phyloP scores from a whole-genome alignment of 495 filamentous ascomycete species.

The Hyaloscypha bicolor region DNA sequence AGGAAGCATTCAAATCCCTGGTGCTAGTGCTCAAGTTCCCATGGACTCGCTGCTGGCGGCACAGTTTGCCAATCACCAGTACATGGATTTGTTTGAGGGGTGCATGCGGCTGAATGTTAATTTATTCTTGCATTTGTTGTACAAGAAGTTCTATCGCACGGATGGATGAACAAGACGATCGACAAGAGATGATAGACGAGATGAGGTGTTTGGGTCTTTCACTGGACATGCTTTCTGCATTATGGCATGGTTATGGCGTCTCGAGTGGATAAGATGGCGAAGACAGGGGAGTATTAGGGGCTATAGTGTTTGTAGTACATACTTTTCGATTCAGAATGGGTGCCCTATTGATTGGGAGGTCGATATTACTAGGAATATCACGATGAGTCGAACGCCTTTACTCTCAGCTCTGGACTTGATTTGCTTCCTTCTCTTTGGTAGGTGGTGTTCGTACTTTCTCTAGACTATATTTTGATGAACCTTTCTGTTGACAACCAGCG shows the following conservation, averaged over 20 bases:
- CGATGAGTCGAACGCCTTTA: slow-evolving; percentile 20
- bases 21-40: slow-evolving; percentile 85
- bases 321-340: slow-evolving; percentile 26
- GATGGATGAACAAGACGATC: slow-evolving; percentile 43
- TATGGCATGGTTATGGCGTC: slow-evolving; percentile 31
- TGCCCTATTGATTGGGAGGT: neutral
- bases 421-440: neutral
- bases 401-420: neutral
- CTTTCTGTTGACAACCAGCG: neutral
- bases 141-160: slow-evolving; percentile 95
- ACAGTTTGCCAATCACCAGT: slow-evolving; percentile 95
- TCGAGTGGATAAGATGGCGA: slow-evolving; percentile 11
- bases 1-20: slow-evolving; percentile 94
- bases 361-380: slow-evolving; percentile 21
- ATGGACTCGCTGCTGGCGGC: slow-evolving; percentile 94
- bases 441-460: neutral
- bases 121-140: slow-evolving; percentile 89
- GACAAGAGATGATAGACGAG: slow-evolving; percentile 15
- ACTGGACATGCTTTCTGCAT: slow-evolving; percentile 13
- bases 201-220: slow-evolving; percentile 3
- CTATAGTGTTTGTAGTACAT: slow-evolving; percentile 31
- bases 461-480: neutral
- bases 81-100: slow-evolving; percentile 91
- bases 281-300: slow-evolving; percentile 10
- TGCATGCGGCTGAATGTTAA: slow-evolving; percentile 91